phyloP scores from a whole-genome alignment of 441 rosid species.

The Croton laevigatus region DNA sequence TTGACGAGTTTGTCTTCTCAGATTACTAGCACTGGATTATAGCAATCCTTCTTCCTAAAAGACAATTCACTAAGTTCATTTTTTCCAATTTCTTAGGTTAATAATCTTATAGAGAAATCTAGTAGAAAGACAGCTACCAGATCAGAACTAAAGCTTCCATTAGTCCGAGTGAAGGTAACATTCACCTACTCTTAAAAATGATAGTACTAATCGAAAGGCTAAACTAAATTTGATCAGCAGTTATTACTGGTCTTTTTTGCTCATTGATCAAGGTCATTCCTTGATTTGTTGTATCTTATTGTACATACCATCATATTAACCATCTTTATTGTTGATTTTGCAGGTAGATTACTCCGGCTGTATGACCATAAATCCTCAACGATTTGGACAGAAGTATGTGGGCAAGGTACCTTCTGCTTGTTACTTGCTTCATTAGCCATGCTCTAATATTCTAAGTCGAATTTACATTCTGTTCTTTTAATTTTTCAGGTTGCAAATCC shows the following conservation, averaged over 20 bases:
- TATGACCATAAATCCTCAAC: conserved; percentile 99
- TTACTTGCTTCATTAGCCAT: conserved; percentile 17
- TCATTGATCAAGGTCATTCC: neutral
- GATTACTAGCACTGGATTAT: conserved; percentile 9
- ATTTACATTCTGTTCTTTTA: conserved; percentile 6
- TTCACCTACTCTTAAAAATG: conserved; percentile 7
- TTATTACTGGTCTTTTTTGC: neutral
- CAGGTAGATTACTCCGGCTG: conserved; percentile 98
- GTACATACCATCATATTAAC: neutral
- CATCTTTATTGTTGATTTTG: conserved; percentile 22
- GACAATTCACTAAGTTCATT: conserved; percentile 9
- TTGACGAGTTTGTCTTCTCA: conserved; percentile 19
- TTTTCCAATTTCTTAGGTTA: conserved; percentile 49
- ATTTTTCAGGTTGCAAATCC: conserved; percentile 90
- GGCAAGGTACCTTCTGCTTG: conserved; percentile 67
- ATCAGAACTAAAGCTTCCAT: conserved; percentile 81
- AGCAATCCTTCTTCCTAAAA: conserved; percentile 5
- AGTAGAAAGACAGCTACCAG: conserved; percentile 47
- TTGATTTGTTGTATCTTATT: neutral
- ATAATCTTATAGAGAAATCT: conserved; percentile 76
- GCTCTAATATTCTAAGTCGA: conserved; percentile 17
- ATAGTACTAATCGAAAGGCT: neutral
- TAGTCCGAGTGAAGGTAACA: conserved; percentile 84
- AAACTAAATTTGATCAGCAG: conserved; percentile 7
- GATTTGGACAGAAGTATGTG: conserved; percentile 97